A percentile compares a stretch with the other conserved stretches of the same genome.
phyloP scores from a whole-genome alignment of 148 eudicot genomes.

The Chenopodium album region DNA sequence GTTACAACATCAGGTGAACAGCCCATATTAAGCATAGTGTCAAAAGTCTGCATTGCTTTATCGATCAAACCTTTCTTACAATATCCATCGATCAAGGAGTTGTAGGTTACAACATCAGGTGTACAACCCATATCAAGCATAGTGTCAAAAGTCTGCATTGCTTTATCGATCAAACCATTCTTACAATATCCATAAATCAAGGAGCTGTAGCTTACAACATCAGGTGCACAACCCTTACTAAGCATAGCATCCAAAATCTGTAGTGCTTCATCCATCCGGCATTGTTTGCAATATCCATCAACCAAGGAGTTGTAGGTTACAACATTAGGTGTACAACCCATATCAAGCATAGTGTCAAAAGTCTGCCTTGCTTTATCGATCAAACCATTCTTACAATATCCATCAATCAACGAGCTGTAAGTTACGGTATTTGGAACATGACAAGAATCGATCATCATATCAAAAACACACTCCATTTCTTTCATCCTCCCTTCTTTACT shows the following conservation, averaged over 20 bases:
- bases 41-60: conserved; percentile 15
- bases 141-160: conserved; percentile 19
- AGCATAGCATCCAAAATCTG: conserved; percentile 26
- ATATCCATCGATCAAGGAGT: conserved; percentile 34
- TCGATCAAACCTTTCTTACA: conserved; percentile 23
- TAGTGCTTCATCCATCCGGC: conserved; percentile 31
- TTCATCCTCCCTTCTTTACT: conserved; percentile 29
- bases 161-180: conserved; percentile 14
- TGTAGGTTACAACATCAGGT: conserved; percentile 32
- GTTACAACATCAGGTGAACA: conserved; percentile 28
- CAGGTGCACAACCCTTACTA: conserved; percentile 19
- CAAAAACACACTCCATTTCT: conserved; percentile 26
- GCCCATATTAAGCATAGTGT: conserved; percentile 28
- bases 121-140: conserved; percentile 27
- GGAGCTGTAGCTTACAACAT: conserved; percentile 31
- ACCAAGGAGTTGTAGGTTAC: conserved; percentile 34
- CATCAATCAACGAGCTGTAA: conserved; percentile 26
- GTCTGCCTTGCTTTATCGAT: conserved; percentile 30
- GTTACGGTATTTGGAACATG: conserved; percentile 22
- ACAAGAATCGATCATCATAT: conserved; percentile 29
- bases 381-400: conserved; percentile 31
- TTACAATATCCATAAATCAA: conserved; percentile 38
- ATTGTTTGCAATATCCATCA: conserved; percentile 29
- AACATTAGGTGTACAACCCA: conserved; percentile 5
- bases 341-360: too few species aligned